These are phyloP conservation scores for Cinnamomum chago DNA, from an alignment of 164 flowering plant species.

Conservation along the genomic window DNA sequence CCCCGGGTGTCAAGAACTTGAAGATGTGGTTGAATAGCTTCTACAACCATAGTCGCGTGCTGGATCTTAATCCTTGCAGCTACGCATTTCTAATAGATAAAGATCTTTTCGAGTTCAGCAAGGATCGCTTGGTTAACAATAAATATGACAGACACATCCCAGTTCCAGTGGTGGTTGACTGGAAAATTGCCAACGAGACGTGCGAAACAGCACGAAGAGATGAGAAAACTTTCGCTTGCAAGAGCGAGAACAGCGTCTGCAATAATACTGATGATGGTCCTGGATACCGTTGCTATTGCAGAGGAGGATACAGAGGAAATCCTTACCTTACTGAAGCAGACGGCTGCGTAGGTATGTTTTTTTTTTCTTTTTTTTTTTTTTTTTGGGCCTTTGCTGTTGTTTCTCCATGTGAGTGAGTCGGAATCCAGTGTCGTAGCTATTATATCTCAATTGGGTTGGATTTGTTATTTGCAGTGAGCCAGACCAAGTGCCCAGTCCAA, in stretches of 20 bases:
- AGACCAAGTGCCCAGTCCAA: no score
- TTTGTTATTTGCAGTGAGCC: no score
- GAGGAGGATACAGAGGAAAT: conserved; percentile 43
- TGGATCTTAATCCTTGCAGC: conserved; percentile 6
- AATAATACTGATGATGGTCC: neutral
- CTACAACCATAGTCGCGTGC: neutral
- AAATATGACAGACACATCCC: neutral
- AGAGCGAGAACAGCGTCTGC: conserved; percentile 22
- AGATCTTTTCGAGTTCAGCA: neutral
- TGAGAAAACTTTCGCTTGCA: conserved; percentile 15
- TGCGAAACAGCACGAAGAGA: conserved; percentile 5
- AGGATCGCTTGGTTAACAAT: neutral
- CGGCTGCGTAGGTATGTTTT: neutral
- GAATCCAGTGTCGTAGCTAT: no score
- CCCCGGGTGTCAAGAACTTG: neutral
- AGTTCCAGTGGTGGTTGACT: neutral
- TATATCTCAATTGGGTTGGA: no score
- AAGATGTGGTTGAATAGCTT: neutral
- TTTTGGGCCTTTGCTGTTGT: no score
- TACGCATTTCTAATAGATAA: conserved; percentile 9
- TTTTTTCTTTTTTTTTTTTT: no score
- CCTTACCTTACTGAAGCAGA: conserved; percentile 30
- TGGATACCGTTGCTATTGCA: conserved; percentile 47
- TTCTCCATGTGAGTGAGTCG: no score
- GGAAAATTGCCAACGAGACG: neutral